These are phyloP conservation scores for Juglanconis oblonga DNA, from an alignment of 2,329 filamentous ascomycete genomes.

Conservation along the genomic window DNA sequence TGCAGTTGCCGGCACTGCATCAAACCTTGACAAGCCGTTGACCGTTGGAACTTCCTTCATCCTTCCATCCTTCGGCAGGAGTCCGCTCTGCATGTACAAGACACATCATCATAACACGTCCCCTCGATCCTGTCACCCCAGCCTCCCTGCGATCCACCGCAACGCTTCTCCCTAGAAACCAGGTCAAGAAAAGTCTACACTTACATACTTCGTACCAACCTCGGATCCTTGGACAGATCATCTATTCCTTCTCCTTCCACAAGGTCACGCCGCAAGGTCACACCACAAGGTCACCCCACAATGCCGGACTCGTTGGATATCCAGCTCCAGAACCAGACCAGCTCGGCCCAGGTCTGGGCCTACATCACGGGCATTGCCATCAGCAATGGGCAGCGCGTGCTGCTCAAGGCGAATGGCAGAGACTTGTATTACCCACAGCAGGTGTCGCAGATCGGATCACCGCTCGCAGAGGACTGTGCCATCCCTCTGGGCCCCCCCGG, in stretches of 20 bases:
- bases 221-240: too few species aligned
- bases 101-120: background rate
- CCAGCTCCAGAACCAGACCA: slow-evolving; percentile 53
- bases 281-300: background rate
- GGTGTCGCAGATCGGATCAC: slow-evolving; percentile 44
- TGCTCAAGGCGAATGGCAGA: slow-evolving; percentile 44
- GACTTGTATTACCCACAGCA: slow-evolving; percentile 55
- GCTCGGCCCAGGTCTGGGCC: slow-evolving; percentile 53
- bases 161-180: too few species aligned
- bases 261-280: background rate
- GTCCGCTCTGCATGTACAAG: too few species aligned
- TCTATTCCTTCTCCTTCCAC: background rate
- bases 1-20: too few species aligned
- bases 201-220: too few species aligned
- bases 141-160: too few species aligned
- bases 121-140: background rate
- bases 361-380: slow-evolving; percentile 64
- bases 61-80: too few species aligned
- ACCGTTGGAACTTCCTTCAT: too few species aligned
- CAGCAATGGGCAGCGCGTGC: slow-evolving; percentile 31
- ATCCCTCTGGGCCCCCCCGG: slow-evolving; percentile 58
- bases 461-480: slow-evolving; percentile 53
- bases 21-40: too few species aligned
- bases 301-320: slow-evolving; percentile 49
- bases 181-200: too few species aligned